Base-by-base conservation (phyloP, 345 rosid species). In the Fremontodendron californicum region DNA sequence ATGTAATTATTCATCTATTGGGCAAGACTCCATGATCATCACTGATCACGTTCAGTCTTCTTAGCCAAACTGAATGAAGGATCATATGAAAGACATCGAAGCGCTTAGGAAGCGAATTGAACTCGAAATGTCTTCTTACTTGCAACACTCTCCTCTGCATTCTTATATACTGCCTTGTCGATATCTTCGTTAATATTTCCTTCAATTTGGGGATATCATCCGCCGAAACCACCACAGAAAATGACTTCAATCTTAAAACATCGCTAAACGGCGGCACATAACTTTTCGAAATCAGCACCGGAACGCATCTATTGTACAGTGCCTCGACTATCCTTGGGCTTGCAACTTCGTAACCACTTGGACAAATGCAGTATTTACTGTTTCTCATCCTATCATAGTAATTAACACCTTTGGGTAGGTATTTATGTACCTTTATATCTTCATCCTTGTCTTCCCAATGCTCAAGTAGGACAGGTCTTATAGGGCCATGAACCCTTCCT, bases 11-110 rank as follows among this genome's bases (percentile, higher is more conserved):
- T 25, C 6, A 39, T 49, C 49, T 48, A 33, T n/a, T 65, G 4
- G 45, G 27, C 48, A 35, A 35, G 42, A 48, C 57, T 46, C 29
- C 10, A 9, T 37, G 23, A 66, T 43, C 62, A 46, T 75, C 78
- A 29, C 79, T 83, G 42, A 94, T 85, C 78, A 91, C 87, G 82
- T 94, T 94, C 45, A 94, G 76, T 81, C 98, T 86, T 81, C 98
- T 82, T 0, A 90, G 90, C 98, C 98, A 94, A 74, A 93, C 79
- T 0, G 98, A 94, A 81, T 94, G 98, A 64, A 94, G 93, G 71
- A 94, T 94, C 98, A 94, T 93, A 73, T 93, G 98, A 72, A 90
- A 94, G 40, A 94, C 97, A 77, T 94, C 98, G 60, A 84, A 93
- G 72, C 98, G 82, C 81, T 87, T 84, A 0, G 98, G 92, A 27